These are phyloP conservation scores for Zygoascus tannicola DNA, from an alignment of 805 yeast species.

Conservation along the genomic window DNA sequence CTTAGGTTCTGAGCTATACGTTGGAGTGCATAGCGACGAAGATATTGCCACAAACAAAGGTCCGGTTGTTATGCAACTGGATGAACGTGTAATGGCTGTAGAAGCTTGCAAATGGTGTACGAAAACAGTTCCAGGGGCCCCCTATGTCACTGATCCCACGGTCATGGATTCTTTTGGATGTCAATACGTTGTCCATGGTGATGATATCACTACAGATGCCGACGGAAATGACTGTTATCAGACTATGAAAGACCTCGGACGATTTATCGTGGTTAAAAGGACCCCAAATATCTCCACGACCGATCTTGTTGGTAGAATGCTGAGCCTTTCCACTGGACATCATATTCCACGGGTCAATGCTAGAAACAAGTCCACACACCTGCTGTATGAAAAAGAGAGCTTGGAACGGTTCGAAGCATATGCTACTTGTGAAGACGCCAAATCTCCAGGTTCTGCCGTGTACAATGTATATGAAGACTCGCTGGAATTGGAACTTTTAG, in stretches of 20 bases:
- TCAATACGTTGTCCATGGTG: slow-evolving; percentile 94
- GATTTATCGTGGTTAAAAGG: slow-evolving; percentile 83
- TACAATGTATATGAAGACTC: slow-evolving; percentile 21
- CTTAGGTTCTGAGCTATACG: slow-evolving; percentile 63
- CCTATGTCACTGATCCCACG: slow-evolving; percentile 83
- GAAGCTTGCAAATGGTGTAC: slow-evolving; percentile 88
- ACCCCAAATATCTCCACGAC: slow-evolving; percentile 94
- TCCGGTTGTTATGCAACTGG: slow-evolving; percentile 81
- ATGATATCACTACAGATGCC: slow-evolving; percentile 94
- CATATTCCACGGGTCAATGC: slow-evolving; percentile 33
- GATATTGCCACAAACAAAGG: slow-evolving; percentile 81
- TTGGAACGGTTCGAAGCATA: slow-evolving; percentile 41
- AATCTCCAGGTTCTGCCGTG: slow-evolving; percentile 49
- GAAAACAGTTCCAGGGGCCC: slow-evolving; percentile 62
- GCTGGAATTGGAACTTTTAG: slow-evolving; percentile 23
- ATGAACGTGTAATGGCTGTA: slow-evolving; percentile 77
- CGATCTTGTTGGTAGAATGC: slow-evolving; percentile 84
- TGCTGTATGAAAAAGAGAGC: slow-evolving; percentile 30
- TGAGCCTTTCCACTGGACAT: slow-evolving; percentile 47
- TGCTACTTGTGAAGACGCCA: slow-evolving; percentile 57
- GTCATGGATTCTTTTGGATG: slow-evolving; percentile 71
- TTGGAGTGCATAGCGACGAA: slow-evolving; percentile 89
- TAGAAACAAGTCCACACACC: slow-evolving; percentile 18
- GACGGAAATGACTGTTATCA: slow-evolving; percentile 91
- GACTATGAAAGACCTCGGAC: slow-evolving; percentile 69